phyloP scores from a whole-genome alignment of 495 filamentous ascomycete species.

The Hypoxylon crocopeplum region DNA sequence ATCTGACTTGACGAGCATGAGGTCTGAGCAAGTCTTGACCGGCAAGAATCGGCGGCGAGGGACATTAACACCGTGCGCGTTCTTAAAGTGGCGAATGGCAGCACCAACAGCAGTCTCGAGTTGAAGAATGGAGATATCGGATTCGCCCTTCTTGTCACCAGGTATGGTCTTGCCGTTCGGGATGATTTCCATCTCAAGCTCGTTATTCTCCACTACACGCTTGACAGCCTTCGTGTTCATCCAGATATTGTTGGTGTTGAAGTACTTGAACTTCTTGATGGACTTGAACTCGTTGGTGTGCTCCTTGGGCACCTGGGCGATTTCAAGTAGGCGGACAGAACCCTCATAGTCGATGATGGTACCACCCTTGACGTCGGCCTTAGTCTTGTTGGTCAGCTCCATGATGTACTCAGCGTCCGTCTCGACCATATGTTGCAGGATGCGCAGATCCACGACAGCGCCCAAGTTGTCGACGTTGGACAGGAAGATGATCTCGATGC shows the following conservation, averaged over 20 bases:
- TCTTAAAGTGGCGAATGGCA: constrained; percentile 97
- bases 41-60: constrained; percentile 97
- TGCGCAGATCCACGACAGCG: constrained; percentile 95
- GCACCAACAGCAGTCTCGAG: constrained; percentile 98
- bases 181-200: constrained; percentile 99
- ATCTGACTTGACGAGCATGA: constrained; percentile 99
- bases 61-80: constrained; percentile 99
- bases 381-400: constrained; percentile 99
- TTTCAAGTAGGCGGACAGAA: constrained; percentile 93
- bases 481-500: constrained; percentile 97
- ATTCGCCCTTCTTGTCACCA: constrained; percentile 99
- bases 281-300: constrained; percentile 99
- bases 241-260: constrained; percentile 99
- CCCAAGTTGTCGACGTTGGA: constrained; percentile 99
- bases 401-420: constrained; percentile 97
- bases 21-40: constrained; percentile 99
- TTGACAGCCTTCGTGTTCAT: constrained; percentile 97
- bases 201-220: constrained; percentile 97
- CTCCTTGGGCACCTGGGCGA: constrained; percentile 99
- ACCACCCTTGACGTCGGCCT: constrained; percentile 99
- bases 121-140: constrained; percentile 95
- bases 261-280: constrained; percentile 99
- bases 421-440: constrained; percentile 99
- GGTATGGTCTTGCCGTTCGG: constrained; percentile 98
- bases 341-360: constrained; percentile 99